Evolutionary conservation across 352 stramenopile species (phyloP), one percentile per base, ranked within the genome.

Genomic region (Halophytophthora batemanensis): DNA sequence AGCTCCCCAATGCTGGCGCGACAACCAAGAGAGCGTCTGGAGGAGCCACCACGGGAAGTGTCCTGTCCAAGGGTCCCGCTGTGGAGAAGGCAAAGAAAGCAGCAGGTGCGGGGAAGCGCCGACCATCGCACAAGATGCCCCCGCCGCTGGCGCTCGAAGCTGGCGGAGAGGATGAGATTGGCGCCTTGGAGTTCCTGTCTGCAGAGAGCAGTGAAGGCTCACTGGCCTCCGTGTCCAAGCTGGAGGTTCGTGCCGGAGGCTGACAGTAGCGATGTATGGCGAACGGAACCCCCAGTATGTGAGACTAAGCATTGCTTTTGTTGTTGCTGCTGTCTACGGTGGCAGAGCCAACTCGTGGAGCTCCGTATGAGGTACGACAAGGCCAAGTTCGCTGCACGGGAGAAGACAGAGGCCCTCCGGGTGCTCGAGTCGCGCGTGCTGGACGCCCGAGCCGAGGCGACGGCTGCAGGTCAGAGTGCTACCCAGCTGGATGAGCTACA

Each of bases 341-440:
- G 28, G 0, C 33, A 84, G 71, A 56, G 56, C 1, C 73, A 89
- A 45, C 46, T 93, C 14, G 54, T 87, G 57, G 79, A 87, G 34
- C 58, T 93, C n/a, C 82, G 82, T 7, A 69, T 68, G 56, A 69
- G 73, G 33, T 84, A 87, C 61, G 80, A 93, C 69, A 78, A 87
- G 61, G 66, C 87, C 37, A 87, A 85, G 48, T 93, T 88, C 45
- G 46, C 53, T 2, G 58, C 61, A 2, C 82, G 83, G 10, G 82
- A 89, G 46, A 78, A 77, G 52, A 69, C 58, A 8, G 69, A 74
- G 29, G 57, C 58, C 6, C 59, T 91, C 0, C 55, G 63, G 39
- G 47, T 47, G 8, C 64, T 93, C 22, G 80, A 90, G 39, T 87
- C 77, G 37, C 71, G 72, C 22, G 63, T 93, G 17, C 43, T 72